These are phyloP conservation scores for Dioscorea zingiberensis DNA, from an alignment of 106 monocot genomes.

Conservation along the genomic window DNA sequence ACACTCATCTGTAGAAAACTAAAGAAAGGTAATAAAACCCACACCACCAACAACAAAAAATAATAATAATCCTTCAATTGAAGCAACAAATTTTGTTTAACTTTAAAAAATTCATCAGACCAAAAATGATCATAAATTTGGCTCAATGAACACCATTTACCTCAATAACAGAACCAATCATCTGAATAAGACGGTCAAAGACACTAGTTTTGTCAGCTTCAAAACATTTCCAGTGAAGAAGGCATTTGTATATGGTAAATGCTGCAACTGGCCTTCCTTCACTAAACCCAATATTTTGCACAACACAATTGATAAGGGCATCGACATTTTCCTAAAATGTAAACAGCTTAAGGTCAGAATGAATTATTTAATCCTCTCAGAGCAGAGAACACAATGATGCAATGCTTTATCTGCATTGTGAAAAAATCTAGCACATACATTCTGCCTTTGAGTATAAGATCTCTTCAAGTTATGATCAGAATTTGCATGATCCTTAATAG, in stretches of 20 bases:
- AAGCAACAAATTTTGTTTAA: too few relatives aligned
- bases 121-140: too few relatives aligned
- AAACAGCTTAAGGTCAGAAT: constrained; percentile 3
- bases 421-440: constrained; percentile 35
- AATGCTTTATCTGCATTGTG: background rate
- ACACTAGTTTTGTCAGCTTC: constrained; percentile 91
- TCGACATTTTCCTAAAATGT: constrained; percentile 68
- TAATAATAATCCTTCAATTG: too few relatives aligned
- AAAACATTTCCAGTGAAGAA: constrained; percentile 97
- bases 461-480: constrained; percentile 47
- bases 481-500: constrained; percentile 42
- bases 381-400: too few relatives aligned
- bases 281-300: constrained; percentile 67
- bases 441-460: constrained; percentile 64
- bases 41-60: too few relatives aligned
- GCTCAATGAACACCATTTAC: constrained; percentile 23
- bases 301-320: constrained; percentile 63
- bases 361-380: background rate
- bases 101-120: too few relatives aligned
- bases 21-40: too few relatives aligned
- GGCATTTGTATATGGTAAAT: constrained; percentile 88
- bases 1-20: too few relatives aligned
- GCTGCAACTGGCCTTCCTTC: constrained; percentile 86
- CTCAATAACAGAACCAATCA: constrained; percentile 91
- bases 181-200: constrained; percentile 92